Conservation (phyloP, 2,329 filamentous ascomycete genomes). For the Bimuria novae-zelandiae region DNA sequence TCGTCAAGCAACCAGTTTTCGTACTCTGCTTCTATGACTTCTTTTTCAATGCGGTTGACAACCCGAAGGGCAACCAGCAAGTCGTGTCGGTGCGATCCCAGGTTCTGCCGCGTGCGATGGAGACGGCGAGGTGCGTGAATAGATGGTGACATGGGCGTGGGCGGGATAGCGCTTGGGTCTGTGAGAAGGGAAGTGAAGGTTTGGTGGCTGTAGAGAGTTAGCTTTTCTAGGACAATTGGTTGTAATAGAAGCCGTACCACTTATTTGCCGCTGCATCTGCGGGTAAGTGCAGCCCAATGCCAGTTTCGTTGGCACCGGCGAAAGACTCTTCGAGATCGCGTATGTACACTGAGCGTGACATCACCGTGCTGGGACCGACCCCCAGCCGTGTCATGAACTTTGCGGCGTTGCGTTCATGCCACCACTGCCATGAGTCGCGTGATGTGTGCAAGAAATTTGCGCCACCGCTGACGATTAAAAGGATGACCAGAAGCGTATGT, state of each 20-base stretch:
- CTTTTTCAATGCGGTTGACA: conserved; percentile 85
- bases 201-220: conserved; percentile 38
- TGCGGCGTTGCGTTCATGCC: conserved; percentile 78
- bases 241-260: no score
- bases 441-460: conserved; percentile 78
- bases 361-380: conserved; percentile 74
- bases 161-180: conserved; percentile 22
- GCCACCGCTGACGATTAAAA: conserved; percentile 71
- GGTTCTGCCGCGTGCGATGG: conserved; percentile 77
- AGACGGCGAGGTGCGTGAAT: conserved; percentile 58
- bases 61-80: conserved; percentile 87
- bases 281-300: conserved; percentile 23
- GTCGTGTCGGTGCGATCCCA: conserved; percentile 86
- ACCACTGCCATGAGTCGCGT: conserved; percentile 77
- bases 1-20: conserved; percentile 90
- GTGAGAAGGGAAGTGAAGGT: conserved; percentile 44
- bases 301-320: conserved; percentile 40
- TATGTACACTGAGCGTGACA: conserved; percentile 86
- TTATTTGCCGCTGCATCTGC: conserved; percentile 21
- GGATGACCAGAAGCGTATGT: conserved; percentile 71
- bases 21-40: conserved; percentile 87
- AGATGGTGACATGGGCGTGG: conserved; percentile 30
- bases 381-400: conserved; percentile 83
- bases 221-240: no score
- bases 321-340: conserved; percentile 74